Evolutionary conservation across 306 rosid species (phyloP).

Genomic region (Glycyrrhiza uralensis): DNA sequence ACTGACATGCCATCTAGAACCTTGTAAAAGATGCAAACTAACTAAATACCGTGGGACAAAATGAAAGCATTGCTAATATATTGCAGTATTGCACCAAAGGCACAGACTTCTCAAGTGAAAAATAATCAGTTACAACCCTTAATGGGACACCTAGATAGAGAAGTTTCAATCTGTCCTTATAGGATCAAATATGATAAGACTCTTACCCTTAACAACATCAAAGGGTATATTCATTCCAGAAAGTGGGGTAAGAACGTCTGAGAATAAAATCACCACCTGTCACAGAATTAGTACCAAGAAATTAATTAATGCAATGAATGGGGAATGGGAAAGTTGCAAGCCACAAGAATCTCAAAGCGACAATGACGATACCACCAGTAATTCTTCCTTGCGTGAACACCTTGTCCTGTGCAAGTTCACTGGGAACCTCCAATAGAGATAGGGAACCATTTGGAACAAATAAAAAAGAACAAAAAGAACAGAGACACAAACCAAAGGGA

Average conservation of each 20-base stretch:
- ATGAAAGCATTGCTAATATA: too few relatives aligned
- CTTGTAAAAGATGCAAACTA: too few relatives aligned
- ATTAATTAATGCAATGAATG: conserved; percentile 24
- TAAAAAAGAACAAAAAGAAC: too few relatives aligned
- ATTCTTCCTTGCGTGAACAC: too few relatives aligned
- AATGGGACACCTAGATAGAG: background rate
- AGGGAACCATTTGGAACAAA: too few relatives aligned
- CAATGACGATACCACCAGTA: background rate
- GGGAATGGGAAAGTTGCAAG: conserved; percentile 11
- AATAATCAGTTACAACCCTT: background rate
- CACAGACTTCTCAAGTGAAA: background rate
- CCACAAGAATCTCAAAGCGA: background rate
- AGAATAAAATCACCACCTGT: conserved; percentile 92
- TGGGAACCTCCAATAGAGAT: too few relatives aligned
- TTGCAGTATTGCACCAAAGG: too few relatives aligned
- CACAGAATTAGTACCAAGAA: background rate
- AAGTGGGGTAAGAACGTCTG: conserved; percentile 89
- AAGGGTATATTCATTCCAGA: conserved; percentile 96
- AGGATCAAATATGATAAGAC: conserved; percentile 80
- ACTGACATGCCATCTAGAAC: too few relatives aligned
- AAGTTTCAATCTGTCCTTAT: conserved; percentile 14
- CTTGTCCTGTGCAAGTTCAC: too few relatives aligned
- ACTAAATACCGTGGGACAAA: too few relatives aligned
- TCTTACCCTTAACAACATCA: conserved; percentile 92
- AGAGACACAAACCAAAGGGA: too few relatives aligned